phyloP scores from a whole-genome alignment of 2,329 filamentous ascomycete species.

The Lachnellula arida region DNA sequence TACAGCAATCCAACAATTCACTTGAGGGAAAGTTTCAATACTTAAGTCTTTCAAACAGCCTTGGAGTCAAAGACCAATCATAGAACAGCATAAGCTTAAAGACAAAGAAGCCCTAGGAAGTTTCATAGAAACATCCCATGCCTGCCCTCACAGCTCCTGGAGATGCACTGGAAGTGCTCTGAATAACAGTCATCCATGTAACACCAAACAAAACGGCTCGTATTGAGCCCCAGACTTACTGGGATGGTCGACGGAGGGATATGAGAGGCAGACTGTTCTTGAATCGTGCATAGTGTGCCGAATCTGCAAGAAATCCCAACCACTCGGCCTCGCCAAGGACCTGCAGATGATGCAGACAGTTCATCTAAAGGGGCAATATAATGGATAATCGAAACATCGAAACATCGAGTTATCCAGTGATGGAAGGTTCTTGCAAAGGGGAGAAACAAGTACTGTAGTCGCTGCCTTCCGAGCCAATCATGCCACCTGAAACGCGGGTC shows the following conservation, averaged over 20 bases:
- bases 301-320: neutral
- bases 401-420: neutral
- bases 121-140: neutral
- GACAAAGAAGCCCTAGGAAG: neutral
- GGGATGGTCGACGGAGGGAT: slow-evolving; percentile 1
- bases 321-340: neutral
- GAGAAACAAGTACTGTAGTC: neutral
- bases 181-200: neutral
- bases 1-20: neutral
- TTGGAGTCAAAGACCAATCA: neutral
- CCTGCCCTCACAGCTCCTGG: neutral
- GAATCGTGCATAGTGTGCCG: neutral
- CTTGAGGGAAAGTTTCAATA: neutral
- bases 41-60: neutral
- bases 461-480: neutral
- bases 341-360: neutral
- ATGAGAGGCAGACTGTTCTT: neutral
- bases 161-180: neutral
- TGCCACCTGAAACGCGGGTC: slow-evolving; percentile 1
- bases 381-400: neutral
- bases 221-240: neutral
- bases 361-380: neutral
- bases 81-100: neutral
- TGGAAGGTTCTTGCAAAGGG: neutral
- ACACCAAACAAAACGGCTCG: slow-evolving; percentile 2